Evolutionary conservation across 2,329 filamentous ascomycete genomes (phyloP).

Genomic region (Ophiosphaerella korrae): DNA sequence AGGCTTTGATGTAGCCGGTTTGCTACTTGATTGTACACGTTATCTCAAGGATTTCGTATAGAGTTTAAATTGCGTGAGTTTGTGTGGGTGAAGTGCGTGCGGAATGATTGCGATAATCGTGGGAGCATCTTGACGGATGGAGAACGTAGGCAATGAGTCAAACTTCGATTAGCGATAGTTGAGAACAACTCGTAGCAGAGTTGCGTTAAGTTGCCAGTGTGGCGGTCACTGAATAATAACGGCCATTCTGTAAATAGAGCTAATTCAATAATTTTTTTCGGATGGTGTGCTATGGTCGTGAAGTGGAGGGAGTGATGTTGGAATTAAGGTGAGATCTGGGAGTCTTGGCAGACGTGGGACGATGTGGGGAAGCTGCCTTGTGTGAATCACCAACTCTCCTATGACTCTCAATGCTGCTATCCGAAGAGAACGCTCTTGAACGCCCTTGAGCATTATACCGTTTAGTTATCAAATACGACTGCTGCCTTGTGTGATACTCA

Average conservation of each 20-base stretch:
- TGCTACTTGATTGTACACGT: constrained; percentile 9
- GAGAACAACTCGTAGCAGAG: constrained; percentile 25
- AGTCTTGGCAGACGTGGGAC: constrained; percentile 1
- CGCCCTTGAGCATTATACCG: not conserved
- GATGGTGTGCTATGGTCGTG: not conserved
- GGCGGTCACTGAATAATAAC: constrained; percentile 24
- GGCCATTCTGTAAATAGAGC: constrained; percentile 14
- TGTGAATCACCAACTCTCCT: constrained; percentile 1
- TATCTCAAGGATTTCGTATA: constrained; percentile 12
- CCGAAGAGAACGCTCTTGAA: not conserved
- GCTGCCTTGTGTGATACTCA: too few species aligned
- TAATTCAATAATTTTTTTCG: constrained; percentile 3
- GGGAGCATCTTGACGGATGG: constrained; percentile 56
- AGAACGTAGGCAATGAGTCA: constrained; percentile 26
- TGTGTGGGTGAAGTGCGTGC: constrained; percentile 57
- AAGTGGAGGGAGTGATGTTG: constrained; percentile 4
- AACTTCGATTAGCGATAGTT: constrained; percentile 25
- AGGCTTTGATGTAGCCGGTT: constrained; percentile 2
- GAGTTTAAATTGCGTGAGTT: constrained; percentile 54
- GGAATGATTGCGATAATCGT: constrained; percentile 54
- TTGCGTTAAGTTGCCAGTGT: constrained; percentile 27
- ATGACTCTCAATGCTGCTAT: constrained; percentile 1
- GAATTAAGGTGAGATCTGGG: constrained; percentile 4
- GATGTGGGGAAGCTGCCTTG: not conserved
- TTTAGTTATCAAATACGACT: too few species aligned